phyloP scores from a whole-genome alignment of 441 rosid species.

The Flueggea neowawraea region DNA sequence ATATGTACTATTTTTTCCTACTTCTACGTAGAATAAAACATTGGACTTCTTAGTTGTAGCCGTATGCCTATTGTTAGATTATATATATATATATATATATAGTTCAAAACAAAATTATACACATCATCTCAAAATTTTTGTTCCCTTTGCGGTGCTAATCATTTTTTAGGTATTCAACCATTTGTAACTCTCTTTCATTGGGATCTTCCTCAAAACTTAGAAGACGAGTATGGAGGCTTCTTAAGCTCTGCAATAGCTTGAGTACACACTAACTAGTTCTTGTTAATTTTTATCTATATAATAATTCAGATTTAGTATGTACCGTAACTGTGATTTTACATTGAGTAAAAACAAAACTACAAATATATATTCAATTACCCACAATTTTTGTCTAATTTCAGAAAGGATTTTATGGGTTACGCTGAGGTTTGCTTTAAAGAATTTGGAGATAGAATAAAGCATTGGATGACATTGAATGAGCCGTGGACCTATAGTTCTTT shows the following conservation, averaged over 20 bases:
- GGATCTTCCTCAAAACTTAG: conserved; percentile 56
- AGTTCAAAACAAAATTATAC: no score
- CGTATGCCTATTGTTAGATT: no score
- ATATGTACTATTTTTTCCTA: no score
- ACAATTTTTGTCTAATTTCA: background rate
- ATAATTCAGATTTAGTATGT: no score
- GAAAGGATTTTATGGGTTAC: conserved; percentile 43
- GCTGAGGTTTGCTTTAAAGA: conserved; percentile 44
- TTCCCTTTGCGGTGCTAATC: no score
- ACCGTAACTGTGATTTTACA: no score
- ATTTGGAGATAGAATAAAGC: conserved; percentile 64
- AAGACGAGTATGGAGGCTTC: conserved; percentile 54
- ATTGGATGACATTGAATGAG: conserved; percentile 79
- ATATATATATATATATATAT: no score
- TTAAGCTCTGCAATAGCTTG: conserved; percentile 39
- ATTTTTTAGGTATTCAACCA: conserved; percentile 35
- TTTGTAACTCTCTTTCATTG: conserved; percentile 51
- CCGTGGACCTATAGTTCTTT: conserved; percentile 26
- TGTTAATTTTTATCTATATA: background rate
- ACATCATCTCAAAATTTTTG: no score
- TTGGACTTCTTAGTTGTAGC: no score
- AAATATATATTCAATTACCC: no score
- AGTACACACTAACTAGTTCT: conserved; percentile 2
- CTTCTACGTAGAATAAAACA: no score
- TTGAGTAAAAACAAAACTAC: no score